Evolutionary conservation across 495 filamentous ascomycete species (phyloP).

Genomic region (Sordaria brevicollis): DNA sequence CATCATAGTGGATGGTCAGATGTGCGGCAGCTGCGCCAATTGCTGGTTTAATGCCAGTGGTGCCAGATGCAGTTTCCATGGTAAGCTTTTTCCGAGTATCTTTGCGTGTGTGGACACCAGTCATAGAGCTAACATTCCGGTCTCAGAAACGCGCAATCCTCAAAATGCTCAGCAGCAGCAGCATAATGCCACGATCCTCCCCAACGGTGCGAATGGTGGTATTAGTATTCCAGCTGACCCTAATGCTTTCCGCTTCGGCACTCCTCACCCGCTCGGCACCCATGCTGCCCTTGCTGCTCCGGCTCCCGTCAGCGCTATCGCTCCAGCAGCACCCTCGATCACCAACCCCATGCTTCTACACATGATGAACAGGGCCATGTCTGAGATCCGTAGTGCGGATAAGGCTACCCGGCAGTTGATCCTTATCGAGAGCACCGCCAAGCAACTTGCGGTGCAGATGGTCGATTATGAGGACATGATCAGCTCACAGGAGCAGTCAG

Average conservation of each 20-base stretch:
- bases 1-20: slow-evolving; percentile 38
- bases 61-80: slow-evolving; percentile 40
- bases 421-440: slow-evolving; percentile 30
- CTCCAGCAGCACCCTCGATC: slow-evolving; percentile 16
- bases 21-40: slow-evolving; percentile 43
- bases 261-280: slow-evolving; percentile 4
- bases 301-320: slow-evolving; percentile 5
- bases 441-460: slow-evolving; percentile 34
- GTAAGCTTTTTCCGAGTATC: slow-evolving; percentile 16
- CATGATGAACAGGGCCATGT: slow-evolving; percentile 27
- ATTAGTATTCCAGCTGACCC: slow-evolving; percentile 14
- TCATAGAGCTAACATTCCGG: not conserved
- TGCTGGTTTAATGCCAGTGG: slow-evolving; percentile 45
- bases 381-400: slow-evolving; percentile 30
- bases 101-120: not conserved
- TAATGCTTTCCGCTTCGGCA: slow-evolving; percentile 9
- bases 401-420: slow-evolving; percentile 29
- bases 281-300: slow-evolving; percentile 6
- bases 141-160: slow-evolving; percentile 18
- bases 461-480: slow-evolving; percentile 30
- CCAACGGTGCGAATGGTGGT: slow-evolving; percentile 3
- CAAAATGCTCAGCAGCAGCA: slow-evolving; percentile 10
- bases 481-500: slow-evolving; percentile 3
- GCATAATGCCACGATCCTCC: slow-evolving; percentile 11
- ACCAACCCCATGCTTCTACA: slow-evolving; percentile 28